Conservation (phyloP, 2,329 filamentous ascomycete genomes). For the Aspergillus melleus region DNA sequence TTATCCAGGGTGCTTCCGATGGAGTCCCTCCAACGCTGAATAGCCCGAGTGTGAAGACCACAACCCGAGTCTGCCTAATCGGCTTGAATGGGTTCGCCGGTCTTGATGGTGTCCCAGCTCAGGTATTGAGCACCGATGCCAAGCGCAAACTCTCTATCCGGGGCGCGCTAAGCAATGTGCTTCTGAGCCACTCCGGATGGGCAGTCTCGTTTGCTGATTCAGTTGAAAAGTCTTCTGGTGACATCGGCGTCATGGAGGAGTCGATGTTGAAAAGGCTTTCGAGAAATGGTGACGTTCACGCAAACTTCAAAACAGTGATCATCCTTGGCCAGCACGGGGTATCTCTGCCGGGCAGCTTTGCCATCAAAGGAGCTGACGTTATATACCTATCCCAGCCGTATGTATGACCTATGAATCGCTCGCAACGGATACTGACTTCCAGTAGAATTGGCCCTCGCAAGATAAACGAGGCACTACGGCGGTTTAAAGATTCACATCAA, state of each 20-base stretch:
- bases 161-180: constrained; percentile 24
- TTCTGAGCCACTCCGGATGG: constrained; percentile 26
- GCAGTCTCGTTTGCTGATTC: constrained; percentile 26
- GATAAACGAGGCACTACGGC: constrained; percentile 23
- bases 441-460: constrained; percentile 30
- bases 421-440: constrained; percentile 10
- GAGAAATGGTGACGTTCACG: constrained; percentile 26
- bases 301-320: constrained; percentile 21
- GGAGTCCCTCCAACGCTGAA: not conserved
- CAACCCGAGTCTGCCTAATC: constrained; percentile 27
- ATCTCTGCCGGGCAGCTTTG: constrained; percentile 4
- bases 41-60: not conserved
- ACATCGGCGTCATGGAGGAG: constrained; percentile 25
- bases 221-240: constrained; percentile 21
- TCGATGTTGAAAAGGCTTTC: not conserved
- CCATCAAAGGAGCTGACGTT: constrained; percentile 17
- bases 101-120: constrained; percentile 21
- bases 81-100: constrained; percentile 27
- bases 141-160: constrained; percentile 31
- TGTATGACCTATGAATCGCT: not conserved
- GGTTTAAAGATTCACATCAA: constrained; percentile 2
- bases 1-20: not conserved
- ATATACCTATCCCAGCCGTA: constrained; percentile 31
- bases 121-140: constrained; percentile 24
- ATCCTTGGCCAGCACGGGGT: constrained; percentile 20